phyloP scores from a whole-genome alignment of 768 basidiomycete genomes.

The Hebeloma cylindrosporum region DNA sequence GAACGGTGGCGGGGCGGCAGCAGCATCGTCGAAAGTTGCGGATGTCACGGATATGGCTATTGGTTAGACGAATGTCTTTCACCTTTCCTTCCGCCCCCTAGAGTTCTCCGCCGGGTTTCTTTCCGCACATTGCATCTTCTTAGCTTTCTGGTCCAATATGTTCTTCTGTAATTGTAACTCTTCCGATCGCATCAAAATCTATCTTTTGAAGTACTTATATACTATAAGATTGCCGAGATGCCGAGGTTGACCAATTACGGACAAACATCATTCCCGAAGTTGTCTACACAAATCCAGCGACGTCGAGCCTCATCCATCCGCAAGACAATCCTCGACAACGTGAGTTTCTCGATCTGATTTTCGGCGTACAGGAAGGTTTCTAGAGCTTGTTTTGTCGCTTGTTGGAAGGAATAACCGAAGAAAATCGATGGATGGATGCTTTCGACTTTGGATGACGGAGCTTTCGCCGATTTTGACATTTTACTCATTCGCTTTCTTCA shows the following conservation, averaged over 20 bases:
- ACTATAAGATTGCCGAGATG: slow-evolving; percentile 6
- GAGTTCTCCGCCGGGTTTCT: neutral
- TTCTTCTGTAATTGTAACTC: slow-evolving; percentile 1
- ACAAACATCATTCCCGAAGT: slow-evolving; percentile 19
- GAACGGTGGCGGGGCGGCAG: slow-evolving; percentile 12
- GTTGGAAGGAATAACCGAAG: slow-evolving; percentile 13
- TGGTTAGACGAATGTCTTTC: slow-evolving; percentile 34
- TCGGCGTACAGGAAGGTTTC: neutral
- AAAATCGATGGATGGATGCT: slow-evolving; percentile 28
- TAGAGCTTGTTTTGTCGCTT: neutral
- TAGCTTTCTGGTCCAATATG: neutral
- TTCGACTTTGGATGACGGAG: slow-evolving; percentile 26
- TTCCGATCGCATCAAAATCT: neutral
- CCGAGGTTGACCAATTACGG: slow-evolving; percentile 7
- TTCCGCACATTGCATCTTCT: neutral
- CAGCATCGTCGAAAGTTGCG: slow-evolving; percentile 30
- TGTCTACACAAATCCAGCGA: slow-evolving; percentile 19
- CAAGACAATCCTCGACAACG: slow-evolving; percentile 37
- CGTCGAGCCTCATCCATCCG: slow-evolving; percentile 23
- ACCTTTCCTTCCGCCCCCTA: neutral
- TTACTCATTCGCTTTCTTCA: slow-evolving; percentile 3
- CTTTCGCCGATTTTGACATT: slow-evolving; percentile 8
- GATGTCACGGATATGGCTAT: slow-evolving; percentile 50
- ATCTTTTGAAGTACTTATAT: neutral
- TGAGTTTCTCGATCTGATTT: slow-evolving; percentile 27